Percentiles rank a stretch among this genome's conserved stretches.
Conservation (phyloP, 1,139 yeast species). For the Lodderomyces elongisporus region DNA sequence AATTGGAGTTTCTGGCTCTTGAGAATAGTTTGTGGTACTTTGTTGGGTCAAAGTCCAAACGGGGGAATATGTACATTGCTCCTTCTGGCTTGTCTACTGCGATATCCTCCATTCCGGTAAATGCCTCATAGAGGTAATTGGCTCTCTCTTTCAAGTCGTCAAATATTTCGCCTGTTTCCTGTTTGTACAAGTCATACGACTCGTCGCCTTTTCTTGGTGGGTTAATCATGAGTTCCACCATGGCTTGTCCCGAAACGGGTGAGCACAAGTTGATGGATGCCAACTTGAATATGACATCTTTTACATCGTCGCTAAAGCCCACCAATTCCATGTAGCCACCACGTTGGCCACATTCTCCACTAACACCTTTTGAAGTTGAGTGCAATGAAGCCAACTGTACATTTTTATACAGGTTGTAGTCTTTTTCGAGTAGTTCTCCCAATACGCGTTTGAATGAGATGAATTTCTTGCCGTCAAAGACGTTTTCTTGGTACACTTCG, state of each 20-base stretch:
- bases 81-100: conserved; percentile 87
- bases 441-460: conserved; percentile 67
- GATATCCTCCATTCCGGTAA: conserved; percentile 72
- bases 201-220: conserved; percentile 80
- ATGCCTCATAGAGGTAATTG: conserved; percentile 58
- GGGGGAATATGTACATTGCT: conserved; percentile 96
- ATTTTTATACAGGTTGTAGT: conserved; percentile 52
- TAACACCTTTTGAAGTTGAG: conserved; percentile 93
- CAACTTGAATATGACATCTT: conserved; percentile 68
- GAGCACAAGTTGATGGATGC: conserved; percentile 91
- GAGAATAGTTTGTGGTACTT: conserved; percentile 48
- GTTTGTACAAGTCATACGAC: conserved; percentile 61
- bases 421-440: conserved; percentile 50
- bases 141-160: conserved; percentile 63
- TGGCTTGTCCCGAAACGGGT: conserved; percentile 89
- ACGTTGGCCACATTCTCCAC: conserved; percentile 98
- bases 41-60: conserved; percentile 51
- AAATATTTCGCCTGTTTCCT: conserved; percentile 60
- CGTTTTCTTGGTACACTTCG: conserved; percentile 93
- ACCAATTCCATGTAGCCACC: conserved; percentile 97
- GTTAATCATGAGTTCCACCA: conserved; percentile 87
- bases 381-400: conserved; percentile 92
- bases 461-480: conserved; percentile 58
- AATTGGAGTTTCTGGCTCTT: conserved; percentile 51
- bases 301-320: conserved; percentile 70